These are phyloP conservation scores for Fusarium sp. DNA, from an alignment of 2,329 filamentous ascomycete species.

Conservation along the genomic window DNA sequence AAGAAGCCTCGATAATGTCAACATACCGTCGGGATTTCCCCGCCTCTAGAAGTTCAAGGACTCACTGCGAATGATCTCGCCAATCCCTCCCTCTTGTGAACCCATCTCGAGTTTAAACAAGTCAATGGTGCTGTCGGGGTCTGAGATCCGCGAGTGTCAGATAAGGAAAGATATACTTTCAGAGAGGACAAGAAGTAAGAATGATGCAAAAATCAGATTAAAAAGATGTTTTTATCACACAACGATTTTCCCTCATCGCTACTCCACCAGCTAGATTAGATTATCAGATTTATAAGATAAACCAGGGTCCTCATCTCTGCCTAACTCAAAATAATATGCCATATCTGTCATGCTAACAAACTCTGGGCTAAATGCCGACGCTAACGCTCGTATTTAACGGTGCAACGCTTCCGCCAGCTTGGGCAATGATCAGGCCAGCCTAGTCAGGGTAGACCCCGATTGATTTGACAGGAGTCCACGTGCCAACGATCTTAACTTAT, in stretches of 20 bases:
- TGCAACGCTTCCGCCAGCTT: neutral
- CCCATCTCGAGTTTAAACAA: neutral
- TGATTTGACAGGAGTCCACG: neutral
- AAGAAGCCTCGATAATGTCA: constrained; percentile 8
- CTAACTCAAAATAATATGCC: neutral
- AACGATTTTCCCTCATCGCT: neutral
- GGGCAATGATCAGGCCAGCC: neutral
- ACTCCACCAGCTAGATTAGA: neutral
- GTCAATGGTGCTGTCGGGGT: too few relatives aligned
- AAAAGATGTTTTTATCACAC: constrained; percentile 7
- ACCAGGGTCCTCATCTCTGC: constrained; percentile 4
- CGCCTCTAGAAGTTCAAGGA: neutral
- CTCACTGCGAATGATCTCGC: constrained; percentile 16
- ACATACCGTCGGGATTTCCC: fast-evolving
- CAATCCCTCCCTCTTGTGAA: neutral
- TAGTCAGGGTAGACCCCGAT: constrained; percentile 6
- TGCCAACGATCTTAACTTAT: neutral
- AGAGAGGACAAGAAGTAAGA: too few relatives aligned
- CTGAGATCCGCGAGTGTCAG: too few relatives aligned
- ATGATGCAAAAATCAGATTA: neutral
- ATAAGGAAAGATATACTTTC: too few relatives aligned
- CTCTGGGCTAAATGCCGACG: constrained; percentile 6
- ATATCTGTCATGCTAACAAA: neutral
- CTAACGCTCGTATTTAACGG: constrained; percentile 8
- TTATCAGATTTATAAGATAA: constrained; percentile 35